Base-by-base conservation (phyloP, 1,284 basidiomycete genomes). In the Phellopilus nigrolimitatus region DNA sequence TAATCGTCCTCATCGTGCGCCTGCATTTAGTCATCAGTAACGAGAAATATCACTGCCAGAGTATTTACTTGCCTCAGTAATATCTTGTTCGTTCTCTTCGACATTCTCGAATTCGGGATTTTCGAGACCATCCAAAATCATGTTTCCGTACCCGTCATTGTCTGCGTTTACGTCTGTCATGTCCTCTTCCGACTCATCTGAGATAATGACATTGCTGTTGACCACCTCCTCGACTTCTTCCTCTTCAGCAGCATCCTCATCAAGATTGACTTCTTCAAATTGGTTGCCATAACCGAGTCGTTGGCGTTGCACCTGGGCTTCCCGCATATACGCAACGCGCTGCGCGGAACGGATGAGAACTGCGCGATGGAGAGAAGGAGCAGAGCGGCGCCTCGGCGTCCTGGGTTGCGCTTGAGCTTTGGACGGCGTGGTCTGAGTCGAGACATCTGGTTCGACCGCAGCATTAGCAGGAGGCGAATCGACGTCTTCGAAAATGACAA, bases 331-430 rank as follows among this genome's bases (percentile, higher is more conserved):
- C 0, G 76, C 73, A 0, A 75, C 76, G 12, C 80, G 71, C 58
- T 86, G 83, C 0, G 82, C 82, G 30, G 79, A 82, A 7, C 83
- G 74, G 25, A 88, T 78, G 13, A 88, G 68, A 1, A 87, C 84
- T 0, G 81, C 81, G 10, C 79, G 77, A 60, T 88, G 84, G 1
- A 88, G 65, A 1, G 78, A 79, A 9, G 71, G 67, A 2, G 66
- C 24, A 61, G 62, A 41, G 63, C 73, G 70, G 19, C 69, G 68
- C 9, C 71, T 68, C 6, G 71, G 71, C 0, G 78, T 78, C 22
- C 73, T 47, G 25, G 28, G 55, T 30, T 31, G 47, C 19, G 28
- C 38, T 30, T 15, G 44, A 10, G 13, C 34, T 27, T 36, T 41
- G n/a, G n/a, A 30, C 24, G 49, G 22, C 5, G 51, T 40, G 5